Evolutionary conservation across 345 rosid genomes (phyloP).

Genomic region (Euphorbia tirucalli): DNA sequence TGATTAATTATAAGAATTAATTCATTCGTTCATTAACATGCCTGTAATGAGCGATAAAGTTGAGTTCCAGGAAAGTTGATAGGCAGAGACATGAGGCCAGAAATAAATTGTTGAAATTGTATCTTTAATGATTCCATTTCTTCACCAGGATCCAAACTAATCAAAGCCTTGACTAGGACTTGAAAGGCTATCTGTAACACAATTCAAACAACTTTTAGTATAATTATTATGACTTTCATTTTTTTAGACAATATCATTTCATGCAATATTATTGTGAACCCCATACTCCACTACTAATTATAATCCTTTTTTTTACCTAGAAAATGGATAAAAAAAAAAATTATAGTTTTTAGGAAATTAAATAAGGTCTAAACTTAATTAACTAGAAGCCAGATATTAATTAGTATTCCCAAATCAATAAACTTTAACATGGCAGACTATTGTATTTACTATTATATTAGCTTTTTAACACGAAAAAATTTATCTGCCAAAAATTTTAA

Average conservation of each 20-base stretch:
- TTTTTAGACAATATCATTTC: slow-evolving; percentile 42
- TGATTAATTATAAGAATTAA: not conserved
- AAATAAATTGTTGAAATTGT: slow-evolving; percentile 76
- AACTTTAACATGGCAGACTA: too few species aligned
- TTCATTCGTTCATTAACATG: slow-evolving; percentile 19
- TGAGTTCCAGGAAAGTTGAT: slow-evolving; percentile 83
- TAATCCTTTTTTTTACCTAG: slow-evolving; percentile 11
- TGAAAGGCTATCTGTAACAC: slow-evolving; percentile 79
- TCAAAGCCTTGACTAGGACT: slow-evolving; percentile 83
- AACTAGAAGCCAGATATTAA: slow-evolving; percentile 33
- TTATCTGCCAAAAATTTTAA: too few species aligned
- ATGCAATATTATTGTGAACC: slow-evolving; percentile 42
- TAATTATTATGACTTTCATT: slow-evolving; percentile 34
- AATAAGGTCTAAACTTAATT: slow-evolving; percentile 25
- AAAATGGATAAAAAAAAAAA: too few species aligned
- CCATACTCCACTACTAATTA: slow-evolving; percentile 28
- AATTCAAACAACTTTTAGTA: slow-evolving; percentile 17
- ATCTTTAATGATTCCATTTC: slow-evolving; percentile 67
- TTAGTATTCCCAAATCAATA: slow-evolving; percentile 30
- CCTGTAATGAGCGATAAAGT: slow-evolving; percentile 85
- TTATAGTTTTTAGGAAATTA: slow-evolving; percentile 33
- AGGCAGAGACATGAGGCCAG: slow-evolving; percentile 92
- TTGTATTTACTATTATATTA: too few species aligned
- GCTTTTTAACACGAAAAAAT: too few species aligned
- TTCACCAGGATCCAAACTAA: slow-evolving; percentile 78